Evolutionary conservation across 2,329 filamentous ascomycete species (phyloP).

Genomic region (Emmonsiellopsis sp.): DNA sequence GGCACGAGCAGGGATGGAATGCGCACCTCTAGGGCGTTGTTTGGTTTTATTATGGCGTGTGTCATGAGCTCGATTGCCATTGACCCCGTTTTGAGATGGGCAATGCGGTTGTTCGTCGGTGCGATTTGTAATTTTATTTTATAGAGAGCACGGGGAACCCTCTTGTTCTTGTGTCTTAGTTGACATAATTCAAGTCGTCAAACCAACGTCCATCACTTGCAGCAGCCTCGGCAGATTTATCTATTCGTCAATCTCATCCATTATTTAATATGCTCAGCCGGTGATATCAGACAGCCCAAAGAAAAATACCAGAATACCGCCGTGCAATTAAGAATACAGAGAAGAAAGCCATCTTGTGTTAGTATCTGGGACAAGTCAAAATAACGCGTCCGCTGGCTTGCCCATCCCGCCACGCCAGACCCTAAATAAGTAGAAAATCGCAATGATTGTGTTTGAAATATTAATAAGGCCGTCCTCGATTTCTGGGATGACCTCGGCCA

Average conservation of each 20-base stretch:
- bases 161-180: neutral
- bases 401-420: no score
- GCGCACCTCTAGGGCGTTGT: no score
- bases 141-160: neutral
- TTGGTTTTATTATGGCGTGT: no score
- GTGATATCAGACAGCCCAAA: neutral
- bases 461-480: slow-evolving; percentile 33
- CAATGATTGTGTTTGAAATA: no score
- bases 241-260: neutral
- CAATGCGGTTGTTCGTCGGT: no score
- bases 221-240: neutral
- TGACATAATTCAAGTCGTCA: slow-evolving; percentile 1
- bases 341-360: neutral
- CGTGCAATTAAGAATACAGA: neutral
- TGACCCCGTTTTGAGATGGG: no score
- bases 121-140: neutral
- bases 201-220: neutral
- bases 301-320: neutral
- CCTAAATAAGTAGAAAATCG: no score
- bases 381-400: no score
- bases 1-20: no score
- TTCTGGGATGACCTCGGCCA: slow-evolving; percentile 27
- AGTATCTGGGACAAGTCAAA: no score
- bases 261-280: neutral
- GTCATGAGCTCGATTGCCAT: no score